A percentile compares a stretch with the other conserved stretches of the same genome.
These are phyloP conservation scores for Saturnispora galanensis DNA, from an alignment of 805 yeast species.

Conservation along the genomic window DNA sequence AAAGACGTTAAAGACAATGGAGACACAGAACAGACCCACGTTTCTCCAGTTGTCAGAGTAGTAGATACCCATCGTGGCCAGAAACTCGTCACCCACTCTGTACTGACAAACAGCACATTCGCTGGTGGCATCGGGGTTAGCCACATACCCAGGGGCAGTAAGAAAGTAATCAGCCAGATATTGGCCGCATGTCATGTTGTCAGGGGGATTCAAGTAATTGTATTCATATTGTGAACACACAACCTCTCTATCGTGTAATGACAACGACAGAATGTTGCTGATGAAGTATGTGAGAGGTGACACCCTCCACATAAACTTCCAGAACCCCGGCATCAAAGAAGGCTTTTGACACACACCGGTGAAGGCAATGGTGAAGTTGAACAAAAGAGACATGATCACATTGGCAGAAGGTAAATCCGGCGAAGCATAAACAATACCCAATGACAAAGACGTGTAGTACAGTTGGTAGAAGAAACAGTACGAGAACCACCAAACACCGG, in stretches of 20 bases:
- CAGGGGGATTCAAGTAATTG: constrained; percentile 42
- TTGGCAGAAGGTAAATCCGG: constrained; percentile 63
- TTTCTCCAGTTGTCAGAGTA: constrained; percentile 54
- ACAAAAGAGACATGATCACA: constrained; percentile 44
- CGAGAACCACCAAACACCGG: constrained; percentile 38
- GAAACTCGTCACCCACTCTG: constrained; percentile 37
- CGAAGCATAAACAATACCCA: constrained; percentile 46
- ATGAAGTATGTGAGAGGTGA: constrained; percentile 69
- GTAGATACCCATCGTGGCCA: constrained; percentile 33
- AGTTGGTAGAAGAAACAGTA: constrained; percentile 33
- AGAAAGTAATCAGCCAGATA: constrained; percentile 35
- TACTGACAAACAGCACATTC: constrained; percentile 43
- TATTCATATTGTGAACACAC: constrained; percentile 40
- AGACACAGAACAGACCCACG: constrained; percentile 51
- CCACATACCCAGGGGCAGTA: constrained; percentile 43
- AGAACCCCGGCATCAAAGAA: constrained; percentile 61
- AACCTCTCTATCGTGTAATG: constrained; percentile 42
- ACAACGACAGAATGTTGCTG: constrained; percentile 39
- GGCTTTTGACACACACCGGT: constrained; percentile 60
- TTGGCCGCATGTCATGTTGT: constrained; percentile 54
- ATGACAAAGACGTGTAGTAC: constrained; percentile 40
- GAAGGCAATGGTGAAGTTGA: constrained; percentile 51
- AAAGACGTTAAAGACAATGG: constrained; percentile 39
- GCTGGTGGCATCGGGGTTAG: constrained; percentile 38
- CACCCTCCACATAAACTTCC: constrained; percentile 74